Conservation (phyloP, 176 grass and related monocot species). For the Cenchrus americanus region DNA sequence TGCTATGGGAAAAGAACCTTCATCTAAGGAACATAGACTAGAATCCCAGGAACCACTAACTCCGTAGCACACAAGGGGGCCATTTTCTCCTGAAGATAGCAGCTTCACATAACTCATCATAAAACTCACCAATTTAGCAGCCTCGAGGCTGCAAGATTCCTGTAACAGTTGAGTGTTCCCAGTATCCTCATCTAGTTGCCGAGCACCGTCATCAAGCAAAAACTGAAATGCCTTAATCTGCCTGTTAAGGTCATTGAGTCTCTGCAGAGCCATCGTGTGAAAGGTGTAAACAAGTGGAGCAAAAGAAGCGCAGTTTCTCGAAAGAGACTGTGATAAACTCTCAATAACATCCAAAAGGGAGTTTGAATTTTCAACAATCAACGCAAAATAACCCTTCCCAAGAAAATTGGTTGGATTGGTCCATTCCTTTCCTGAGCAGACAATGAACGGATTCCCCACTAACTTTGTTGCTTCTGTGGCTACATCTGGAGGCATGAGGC, state of each 20-base stretch:
- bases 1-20: constrained; percentile 61
- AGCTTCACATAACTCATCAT: constrained; percentile 59
- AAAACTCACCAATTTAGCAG: constrained; percentile 61
- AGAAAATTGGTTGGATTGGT: constrained; percentile 57
- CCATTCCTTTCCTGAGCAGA: constrained; percentile 77
- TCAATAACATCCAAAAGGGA: constrained; percentile 68
- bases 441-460: constrained; percentile 63
- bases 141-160: constrained; percentile 55
- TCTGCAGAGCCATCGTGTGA: constrained; percentile 74
- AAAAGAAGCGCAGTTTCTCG: constrained; percentile 50
- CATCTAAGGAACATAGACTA: constrained; percentile 69
- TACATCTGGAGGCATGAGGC: constrained; percentile 82
- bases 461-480: constrained; percentile 72
- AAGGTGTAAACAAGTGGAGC: constrained; percentile 62
- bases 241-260: constrained; percentile 81
- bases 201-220: constrained; percentile 58
- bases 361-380: constrained; percentile 63
- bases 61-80: constrained; percentile 24
- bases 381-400: constrained; percentile 79
- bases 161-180: constrained; percentile 41
- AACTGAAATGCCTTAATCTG: constrained; percentile 76
- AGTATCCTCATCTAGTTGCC: constrained; percentile 39
- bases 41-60: constrained; percentile 57
- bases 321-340: constrained; percentile 52
- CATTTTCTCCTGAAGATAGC: constrained; percentile 51